Conservation (phyloP, 169 alveolate species). For the Plasmodium coatneyi region DNA sequence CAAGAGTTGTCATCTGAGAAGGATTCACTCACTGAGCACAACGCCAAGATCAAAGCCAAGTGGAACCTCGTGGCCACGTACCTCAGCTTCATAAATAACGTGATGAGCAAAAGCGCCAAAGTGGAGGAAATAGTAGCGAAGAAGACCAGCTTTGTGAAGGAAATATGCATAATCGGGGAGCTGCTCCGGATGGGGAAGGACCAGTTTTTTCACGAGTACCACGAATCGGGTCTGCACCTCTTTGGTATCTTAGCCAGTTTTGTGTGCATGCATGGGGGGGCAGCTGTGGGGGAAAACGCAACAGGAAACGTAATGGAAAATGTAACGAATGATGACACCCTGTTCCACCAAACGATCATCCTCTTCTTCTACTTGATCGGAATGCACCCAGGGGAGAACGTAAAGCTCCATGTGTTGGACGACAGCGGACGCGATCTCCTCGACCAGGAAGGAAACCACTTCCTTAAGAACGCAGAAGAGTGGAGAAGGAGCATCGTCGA, state of each 20-base stretch:
- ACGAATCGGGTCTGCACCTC: conserved; percentile 31
- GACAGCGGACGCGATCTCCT: not conserved
- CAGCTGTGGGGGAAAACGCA: not conserved
- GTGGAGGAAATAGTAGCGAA: not conserved
- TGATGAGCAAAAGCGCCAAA: conserved; percentile 12
- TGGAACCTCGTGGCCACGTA: conserved; percentile 16
- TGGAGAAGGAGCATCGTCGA: conserved; percentile 41
- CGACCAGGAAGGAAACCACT: not conserved
- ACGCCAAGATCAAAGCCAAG: not conserved
- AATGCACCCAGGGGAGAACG: not conserved
- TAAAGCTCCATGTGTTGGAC: not conserved
- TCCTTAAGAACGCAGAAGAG: not conserved
- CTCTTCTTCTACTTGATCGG: not conserved
- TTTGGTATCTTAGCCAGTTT: conserved; percentile 20
- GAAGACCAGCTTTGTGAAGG: conserved; percentile 9
- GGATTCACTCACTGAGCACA: not conserved
- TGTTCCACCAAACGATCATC: not conserved
- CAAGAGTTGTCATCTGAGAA: not conserved
- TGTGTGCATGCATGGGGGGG: conserved; percentile 33
- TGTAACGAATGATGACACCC: not conserved
- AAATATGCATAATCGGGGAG: conserved; percentile 12
- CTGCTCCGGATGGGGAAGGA: conserved; percentile 2
- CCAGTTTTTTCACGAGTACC: conserved; percentile 1
- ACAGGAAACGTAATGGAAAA: not conserved
- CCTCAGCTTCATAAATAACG: conserved; percentile 8